phyloP scores from a whole-genome alignment of 2,329 filamentous ascomycete genomes.

The Mariannaea sp. region DNA sequence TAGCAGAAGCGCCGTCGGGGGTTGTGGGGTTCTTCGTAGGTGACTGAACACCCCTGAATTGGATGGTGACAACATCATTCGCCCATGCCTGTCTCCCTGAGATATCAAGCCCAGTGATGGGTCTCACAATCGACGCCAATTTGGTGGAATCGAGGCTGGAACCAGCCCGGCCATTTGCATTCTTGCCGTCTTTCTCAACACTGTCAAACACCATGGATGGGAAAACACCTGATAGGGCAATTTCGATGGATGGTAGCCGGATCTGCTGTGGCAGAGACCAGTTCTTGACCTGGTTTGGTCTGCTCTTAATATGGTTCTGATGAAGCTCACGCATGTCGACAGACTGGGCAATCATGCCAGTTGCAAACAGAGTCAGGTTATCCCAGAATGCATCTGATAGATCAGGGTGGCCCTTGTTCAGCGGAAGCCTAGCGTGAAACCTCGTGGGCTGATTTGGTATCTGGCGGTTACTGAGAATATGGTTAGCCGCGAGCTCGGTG shows the following conservation, averaged over 20 bases:
- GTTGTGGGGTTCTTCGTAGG: conserved; percentile 21
- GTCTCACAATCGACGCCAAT: conserved; percentile 33
- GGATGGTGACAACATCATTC: conserved; percentile 61
- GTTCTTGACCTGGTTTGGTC: conserved; percentile 42
- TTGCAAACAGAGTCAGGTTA: conserved; percentile 55
- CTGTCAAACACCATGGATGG: conserved; percentile 42
- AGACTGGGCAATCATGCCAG: conserved; percentile 57
- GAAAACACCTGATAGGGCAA: conserved; percentile 55
- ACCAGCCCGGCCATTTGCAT: conserved; percentile 10
- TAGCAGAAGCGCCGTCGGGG: conserved; percentile 13
- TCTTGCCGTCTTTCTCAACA: conserved; percentile 24
- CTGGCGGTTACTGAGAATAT: conserved; percentile 33
- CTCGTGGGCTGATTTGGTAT: conserved; percentile 34
- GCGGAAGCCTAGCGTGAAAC: conserved; percentile 48
- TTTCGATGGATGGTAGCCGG: conserved; percentile 53
- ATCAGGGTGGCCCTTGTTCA: conserved; percentile 50
- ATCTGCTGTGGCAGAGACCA: conserved; percentile 49
- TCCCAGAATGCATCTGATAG: conserved; percentile 57
- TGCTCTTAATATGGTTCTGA: conserved; percentile 49
- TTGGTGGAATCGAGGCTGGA: conserved; percentile 21
- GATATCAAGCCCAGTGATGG: conserved; percentile 21
- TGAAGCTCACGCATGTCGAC: conserved; percentile 56
- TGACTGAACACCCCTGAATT: conserved; percentile 55
- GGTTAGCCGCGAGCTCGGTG: conserved; percentile 23
- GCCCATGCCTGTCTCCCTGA: conserved; percentile 56